Evolutionary conservation across 768 basidiomycete species (phyloP).

Genomic region (Melanogaster broomeanus): DNA sequence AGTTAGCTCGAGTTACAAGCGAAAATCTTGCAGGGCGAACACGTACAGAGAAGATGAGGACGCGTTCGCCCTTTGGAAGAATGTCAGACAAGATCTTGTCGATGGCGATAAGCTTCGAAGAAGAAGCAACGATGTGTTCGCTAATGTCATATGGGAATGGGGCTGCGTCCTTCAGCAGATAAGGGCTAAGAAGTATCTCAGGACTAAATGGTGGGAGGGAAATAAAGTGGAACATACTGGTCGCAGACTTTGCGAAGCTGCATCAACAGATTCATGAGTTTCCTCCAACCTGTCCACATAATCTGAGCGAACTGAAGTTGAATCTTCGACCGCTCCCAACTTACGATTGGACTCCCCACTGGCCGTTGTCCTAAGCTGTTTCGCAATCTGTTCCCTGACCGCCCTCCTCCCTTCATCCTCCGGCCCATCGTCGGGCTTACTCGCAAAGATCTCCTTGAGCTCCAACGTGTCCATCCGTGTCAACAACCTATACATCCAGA

Average conservation of each 20-base stretch:
- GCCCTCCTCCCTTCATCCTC: conserved; percentile 40
- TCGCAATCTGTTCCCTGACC: conserved; percentile 40
- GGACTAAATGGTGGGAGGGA: not conserved
- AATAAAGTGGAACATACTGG: conserved; percentile 43
- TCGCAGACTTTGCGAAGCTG: conserved; percentile 73
- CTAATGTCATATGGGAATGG: conserved; percentile 52
- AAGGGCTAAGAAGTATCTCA: conserved; percentile 43
- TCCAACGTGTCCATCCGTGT: conserved; percentile 52
- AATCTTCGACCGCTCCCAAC: not conserved
- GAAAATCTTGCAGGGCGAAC: not conserved
- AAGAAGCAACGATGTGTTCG: conserved; percentile 57
- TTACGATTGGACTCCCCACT: conserved; percentile 34
- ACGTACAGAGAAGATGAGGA: conserved; percentile 68
- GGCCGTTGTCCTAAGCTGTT: conserved; percentile 37
- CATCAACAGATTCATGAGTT: conserved; percentile 68
- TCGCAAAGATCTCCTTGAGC: conserved; percentile 48
- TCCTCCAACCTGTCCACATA: conserved; percentile 47
- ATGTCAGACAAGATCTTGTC: conserved; percentile 60
- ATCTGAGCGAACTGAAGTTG: not conserved
- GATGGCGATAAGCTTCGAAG: conserved; percentile 55
- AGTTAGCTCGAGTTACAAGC: conserved; percentile 5
- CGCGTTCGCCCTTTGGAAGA: conserved; percentile 60
- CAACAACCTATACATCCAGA: conserved; percentile 60
- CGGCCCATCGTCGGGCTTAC: conserved; percentile 25
- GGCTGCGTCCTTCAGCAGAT: conserved; percentile 49